Base-by-base conservation (phyloP, 2,329 filamentous ascomycete species). In the Ascochyta koolunga region DNA sequence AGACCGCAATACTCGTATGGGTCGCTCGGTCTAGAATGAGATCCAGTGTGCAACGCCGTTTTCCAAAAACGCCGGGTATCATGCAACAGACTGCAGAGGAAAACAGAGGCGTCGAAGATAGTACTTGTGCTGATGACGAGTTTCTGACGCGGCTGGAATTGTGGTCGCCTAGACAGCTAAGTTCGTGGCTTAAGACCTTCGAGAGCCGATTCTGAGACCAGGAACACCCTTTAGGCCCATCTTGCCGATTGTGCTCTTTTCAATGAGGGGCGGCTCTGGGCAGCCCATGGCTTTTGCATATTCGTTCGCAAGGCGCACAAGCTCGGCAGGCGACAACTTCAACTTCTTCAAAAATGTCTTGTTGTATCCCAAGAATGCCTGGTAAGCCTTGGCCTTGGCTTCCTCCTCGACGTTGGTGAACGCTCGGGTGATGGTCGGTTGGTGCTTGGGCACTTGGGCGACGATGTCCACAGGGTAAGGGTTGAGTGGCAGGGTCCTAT, bases 401-500 rank as follows among this genome's bases (percentile, higher is more conserved):
- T 57, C 58, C 40, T 79, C 74, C 18, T 79, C 76, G 8, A 80
- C 69, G 6, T 63, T 58, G 10, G 47, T 51, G 42, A 80, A 70
- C 0, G 73, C 73, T 13, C 62, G 55, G 18, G 65, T 60, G 40
- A 79, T 68, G 5, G 63, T 65, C 5, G 60, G 35, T 31, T 72
- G 61, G 57, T 70, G 72, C 21, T 67, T 54, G 7, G 71, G 49
- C 27, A 77, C 70, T 9, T 67, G 63, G 11, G 69, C 64, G 7
- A 70, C 66, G 51, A 83, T 72, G 19, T 76, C 71, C 13, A 72
- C 68, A 1, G 80, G 77, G 58, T 83, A 80, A 2, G 80, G 75
- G 25, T 80, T 68, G 63, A 83, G 83, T 16, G 80, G 80, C 16
- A 84, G 67, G 27, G 77, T 74, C 55, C 69, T 79, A 66, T 83